Evolutionary conservation across 768 basidiomycete species (phyloP), one percentile per base, ranked within the genome.

Genomic region (Termitomyces sp.): DNA sequence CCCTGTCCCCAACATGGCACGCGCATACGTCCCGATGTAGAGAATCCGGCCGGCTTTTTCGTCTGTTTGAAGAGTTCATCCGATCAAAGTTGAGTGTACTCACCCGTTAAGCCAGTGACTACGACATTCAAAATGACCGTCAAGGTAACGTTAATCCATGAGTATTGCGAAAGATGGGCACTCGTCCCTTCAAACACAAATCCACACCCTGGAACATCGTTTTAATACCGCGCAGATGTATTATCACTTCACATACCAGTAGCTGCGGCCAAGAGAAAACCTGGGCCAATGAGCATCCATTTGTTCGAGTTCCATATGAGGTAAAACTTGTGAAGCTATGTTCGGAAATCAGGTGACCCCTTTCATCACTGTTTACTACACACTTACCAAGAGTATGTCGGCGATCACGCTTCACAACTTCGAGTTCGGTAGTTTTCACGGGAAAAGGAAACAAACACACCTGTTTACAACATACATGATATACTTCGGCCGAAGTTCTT

Each of bases 31-130:
- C 5, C 69, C 64, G 9, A 75, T 59, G 63, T 69, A 76, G 66
- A 71, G 68, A 42, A 77, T 73, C 33, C 74, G 67, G 20, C 70
- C 74, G 16, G 73, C 76, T 76, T 33, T 59, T 33, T 30, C 32
- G 37, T 24, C 13, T 58, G 16, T 13, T 32, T 18, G 32, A 44
- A 14, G 20, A 18, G 24, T 37, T 39, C 13, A 10, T 30, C 36
- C 5, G 43, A 42, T 18, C 36, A 27, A 9, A 33, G 14, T 12
- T n/a, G 43, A 16, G 4, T 14, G 10, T 8, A 63, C 68, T 20
- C 33, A 75, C 75, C 75, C 24, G 73, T 71, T 47, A 78, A 56
- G 2, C 62, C 60, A 5, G 74, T 76, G 9, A 75, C 54, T 30
- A 71, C 53, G 20, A 75, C 58, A 44, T 78, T 78, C 24, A 72